A percentile compares a stretch with the other conserved stretches of the same genome.
Conservation (phyloP, 352 stramenopile genomes). For the Phytophthora boehmeriae region DNA sequence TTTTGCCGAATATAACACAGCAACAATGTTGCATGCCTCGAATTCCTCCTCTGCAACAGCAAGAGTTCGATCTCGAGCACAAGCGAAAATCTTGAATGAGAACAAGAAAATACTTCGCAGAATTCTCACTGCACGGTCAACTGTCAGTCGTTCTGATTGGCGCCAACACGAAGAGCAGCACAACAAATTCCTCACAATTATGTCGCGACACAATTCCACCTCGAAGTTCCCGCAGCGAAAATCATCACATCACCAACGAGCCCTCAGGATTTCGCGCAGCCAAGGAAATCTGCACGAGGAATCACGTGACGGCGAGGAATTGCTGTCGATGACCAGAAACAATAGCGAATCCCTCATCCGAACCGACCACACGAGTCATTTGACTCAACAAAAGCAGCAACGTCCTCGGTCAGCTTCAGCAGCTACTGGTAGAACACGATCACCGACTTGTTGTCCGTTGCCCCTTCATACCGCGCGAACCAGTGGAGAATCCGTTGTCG, state of each 20-base stretch:
- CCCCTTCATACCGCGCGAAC: constrained; percentile 15
- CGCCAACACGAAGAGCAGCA: constrained; percentile 48
- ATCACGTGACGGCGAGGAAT: not conserved
- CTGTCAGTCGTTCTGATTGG: constrained; percentile 44
- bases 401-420: constrained; percentile 25
- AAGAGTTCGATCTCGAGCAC: constrained; percentile 31
- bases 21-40: constrained; percentile 28
- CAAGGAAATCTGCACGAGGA: constrained; percentile 16
- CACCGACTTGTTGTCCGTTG: not conserved
- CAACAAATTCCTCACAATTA: constrained; percentile 41
- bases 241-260: not conserved
- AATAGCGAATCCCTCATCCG: constrained; percentile 11
- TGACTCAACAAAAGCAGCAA: constrained; percentile 11
- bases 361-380: constrained; percentile 13
- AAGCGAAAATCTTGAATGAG: constrained; percentile 50
- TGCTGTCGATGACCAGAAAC: not conserved
- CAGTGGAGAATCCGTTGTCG: constrained; percentile 34
- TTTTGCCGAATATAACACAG: constrained; percentile 51
- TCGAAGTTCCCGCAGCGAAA: constrained; percentile 21
- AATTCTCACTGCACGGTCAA: constrained; percentile 51
- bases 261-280: constrained; percentile 15
- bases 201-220: constrained; percentile 42
- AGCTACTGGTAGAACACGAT: constrained; percentile 4
- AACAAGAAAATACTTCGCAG: constrained; percentile 58
- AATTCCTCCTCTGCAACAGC: constrained; percentile 39